A percentile compares a stretch with the other conserved stretches of the same genome.
phyloP scores from a whole-genome alignment of 2,329 filamentous ascomycete genomes.

The Neonectria faginata region DNA sequence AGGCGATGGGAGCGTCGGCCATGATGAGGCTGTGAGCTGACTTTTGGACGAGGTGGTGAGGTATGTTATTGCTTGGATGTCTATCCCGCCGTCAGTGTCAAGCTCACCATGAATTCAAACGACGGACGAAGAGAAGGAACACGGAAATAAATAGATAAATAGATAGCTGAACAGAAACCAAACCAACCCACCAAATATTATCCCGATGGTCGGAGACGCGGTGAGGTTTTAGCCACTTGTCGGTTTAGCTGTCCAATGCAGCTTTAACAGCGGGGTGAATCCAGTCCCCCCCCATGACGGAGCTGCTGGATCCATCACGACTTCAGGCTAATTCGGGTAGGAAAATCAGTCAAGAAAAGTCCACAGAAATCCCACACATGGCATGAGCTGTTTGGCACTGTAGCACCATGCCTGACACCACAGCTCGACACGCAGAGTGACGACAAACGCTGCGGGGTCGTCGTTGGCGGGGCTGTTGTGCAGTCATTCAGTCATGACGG shows the following conservation, averaged over 20 bases:
- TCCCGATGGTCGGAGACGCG: constrained; percentile 27
- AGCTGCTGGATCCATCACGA: constrained; percentile 40
- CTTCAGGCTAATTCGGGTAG: constrained; percentile 42
- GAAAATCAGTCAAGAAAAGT: constrained; percentile 7
- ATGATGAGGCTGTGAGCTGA: constrained; percentile 45
- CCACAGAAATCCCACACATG: constrained; percentile 4
- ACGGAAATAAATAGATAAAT: constrained; percentile 8
- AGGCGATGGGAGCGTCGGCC: constrained; percentile 66
- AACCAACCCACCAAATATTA: background rate
- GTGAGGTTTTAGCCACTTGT: constrained; percentile 33
- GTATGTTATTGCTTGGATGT: no score
- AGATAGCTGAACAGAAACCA: constrained; percentile 16
- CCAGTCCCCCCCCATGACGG: constrained; percentile 39
- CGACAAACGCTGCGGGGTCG: constrained; percentile 19
- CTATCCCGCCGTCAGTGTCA: background rate
- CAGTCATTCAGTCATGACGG: constrained; percentile 12
- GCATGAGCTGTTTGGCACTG: background rate
- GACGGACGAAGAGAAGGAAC: background rate
- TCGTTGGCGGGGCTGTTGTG: constrained; percentile 20
- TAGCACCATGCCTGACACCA: background rate
- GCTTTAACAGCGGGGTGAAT: constrained; percentile 22
- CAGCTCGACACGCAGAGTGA: constrained; percentile 7
- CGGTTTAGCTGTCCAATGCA: constrained; percentile 18
- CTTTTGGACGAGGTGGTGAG: background rate
- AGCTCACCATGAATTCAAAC: background rate